Evolutionary conservation across 129 eudicot genomes (phyloP).

Genomic region (Chrysanthemum makinoi): DNA sequence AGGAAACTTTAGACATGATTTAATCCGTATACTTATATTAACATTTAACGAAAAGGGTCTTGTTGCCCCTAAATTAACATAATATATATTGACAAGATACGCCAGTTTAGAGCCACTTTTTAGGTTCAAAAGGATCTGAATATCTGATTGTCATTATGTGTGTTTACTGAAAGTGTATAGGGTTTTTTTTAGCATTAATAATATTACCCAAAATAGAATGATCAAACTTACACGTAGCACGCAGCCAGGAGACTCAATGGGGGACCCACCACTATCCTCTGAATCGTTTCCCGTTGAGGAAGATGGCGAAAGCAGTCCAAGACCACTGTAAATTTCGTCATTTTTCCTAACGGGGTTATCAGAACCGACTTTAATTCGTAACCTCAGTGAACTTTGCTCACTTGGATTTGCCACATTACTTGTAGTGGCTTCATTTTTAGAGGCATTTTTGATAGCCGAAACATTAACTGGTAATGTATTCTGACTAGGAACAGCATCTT

Average conservation of each 20-base stretch:
- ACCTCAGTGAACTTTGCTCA: conserved; percentile 49
- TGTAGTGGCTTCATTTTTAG: conserved; percentile 27
- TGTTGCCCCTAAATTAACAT: too few species aligned
- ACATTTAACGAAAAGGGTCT: too few species aligned
- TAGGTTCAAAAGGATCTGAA: too few species aligned
- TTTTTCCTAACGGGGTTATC: conserved; percentile 42
- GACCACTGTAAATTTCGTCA: conserved; percentile 57
- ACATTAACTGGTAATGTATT: conserved; percentile 25
- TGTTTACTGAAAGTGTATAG: too few species aligned
- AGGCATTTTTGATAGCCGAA: conserved; percentile 31
- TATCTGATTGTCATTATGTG: too few species aligned
- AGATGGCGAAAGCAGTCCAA: conserved; percentile 63
- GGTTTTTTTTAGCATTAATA: too few species aligned
- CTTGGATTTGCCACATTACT: conserved; percentile 36
- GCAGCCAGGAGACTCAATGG: conserved; percentile 37
- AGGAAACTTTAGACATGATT: background rate
- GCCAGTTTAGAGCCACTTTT: too few species aligned
- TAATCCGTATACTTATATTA: too few species aligned
- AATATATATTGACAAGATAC: too few species aligned
- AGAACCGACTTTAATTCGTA: conserved; percentile 65
- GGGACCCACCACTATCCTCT: conserved; percentile 41
- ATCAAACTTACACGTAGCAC: conserved; percentile 52
- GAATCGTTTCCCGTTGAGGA: conserved; percentile 53
- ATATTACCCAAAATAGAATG: background rate
- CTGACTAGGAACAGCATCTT: conserved; percentile 6